Evolutionary conservation across 2,329 filamentous ascomycete genomes (phyloP).

Genomic region (Fusarium solani-melongenae): DNA sequence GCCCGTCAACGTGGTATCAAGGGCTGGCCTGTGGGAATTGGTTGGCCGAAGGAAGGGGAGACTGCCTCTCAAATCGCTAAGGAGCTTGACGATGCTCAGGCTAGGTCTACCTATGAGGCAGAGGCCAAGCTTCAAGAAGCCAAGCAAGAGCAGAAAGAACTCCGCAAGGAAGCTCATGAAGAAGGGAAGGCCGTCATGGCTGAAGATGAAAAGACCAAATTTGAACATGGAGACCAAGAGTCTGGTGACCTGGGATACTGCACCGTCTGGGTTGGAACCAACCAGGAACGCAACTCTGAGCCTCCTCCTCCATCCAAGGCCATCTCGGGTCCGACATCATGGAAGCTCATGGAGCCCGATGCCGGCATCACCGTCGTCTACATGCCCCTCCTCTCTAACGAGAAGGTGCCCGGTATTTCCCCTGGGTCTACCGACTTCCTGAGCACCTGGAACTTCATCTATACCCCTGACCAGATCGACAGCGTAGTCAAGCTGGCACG

Average conservation of each 20-base stretch:
- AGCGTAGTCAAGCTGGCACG: conserved; percentile 82
- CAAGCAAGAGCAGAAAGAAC: conserved; percentile 56
- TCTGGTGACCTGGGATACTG: conserved; percentile 83
- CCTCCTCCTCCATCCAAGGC: conserved; percentile 64
- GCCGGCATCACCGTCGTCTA: conserved; percentile 92
- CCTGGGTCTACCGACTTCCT: conserved; percentile 87
- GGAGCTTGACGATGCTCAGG: conserved; percentile 75
- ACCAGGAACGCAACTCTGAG: conserved; percentile 72
- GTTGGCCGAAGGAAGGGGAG: conserved; percentile 80
- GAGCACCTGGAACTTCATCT: conserved; percentile 98
- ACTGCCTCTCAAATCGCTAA: conserved; percentile 68
- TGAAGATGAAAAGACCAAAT: conserved; percentile 49
- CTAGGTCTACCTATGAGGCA: conserved; percentile 68
- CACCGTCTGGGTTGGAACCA: conserved; percentile 94
- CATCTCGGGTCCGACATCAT: conserved; percentile 72
- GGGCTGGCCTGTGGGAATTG: conserved; percentile 94
- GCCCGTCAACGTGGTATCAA: conserved; percentile 89
- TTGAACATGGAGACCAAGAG: conserved; percentile 56
- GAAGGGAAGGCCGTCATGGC: conserved; percentile 37
- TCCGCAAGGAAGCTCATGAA: conserved; percentile 41
- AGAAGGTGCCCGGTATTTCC: conserved; percentile 82
- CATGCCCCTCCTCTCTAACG: conserved; percentile 88
- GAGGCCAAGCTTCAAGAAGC: conserved; percentile 73
- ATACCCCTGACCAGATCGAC: conserved; percentile 90
- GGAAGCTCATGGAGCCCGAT: conserved; percentile 75